phyloP scores from a whole-genome alignment of 108 stramenopile genomes.

The Ochromonas danica region DNA sequence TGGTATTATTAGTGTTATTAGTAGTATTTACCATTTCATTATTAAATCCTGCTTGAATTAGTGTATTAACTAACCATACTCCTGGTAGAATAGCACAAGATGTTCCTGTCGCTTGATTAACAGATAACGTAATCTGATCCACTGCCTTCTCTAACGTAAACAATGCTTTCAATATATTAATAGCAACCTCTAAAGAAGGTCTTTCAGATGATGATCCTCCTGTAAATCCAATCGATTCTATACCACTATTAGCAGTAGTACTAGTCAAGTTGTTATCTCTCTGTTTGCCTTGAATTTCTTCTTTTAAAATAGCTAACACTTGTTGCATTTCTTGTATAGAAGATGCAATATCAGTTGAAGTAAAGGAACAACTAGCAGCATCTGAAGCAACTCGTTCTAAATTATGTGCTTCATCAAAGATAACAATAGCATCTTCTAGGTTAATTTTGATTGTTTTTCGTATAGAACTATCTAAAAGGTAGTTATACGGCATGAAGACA shows the following conservation, averaged over 20 bases:
- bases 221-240: neutral
- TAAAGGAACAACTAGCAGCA: conserved; percentile 83
- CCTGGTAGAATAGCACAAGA: neutral
- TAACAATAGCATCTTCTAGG: conserved; percentile 80
- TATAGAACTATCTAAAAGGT: conserved; percentile 86
- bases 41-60: neutral
- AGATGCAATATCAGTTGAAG: conserved; percentile 72
- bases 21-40: neutral
- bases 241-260: neutral
- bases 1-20: no score
- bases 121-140: neutral
- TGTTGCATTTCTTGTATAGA: conserved; percentile 43
- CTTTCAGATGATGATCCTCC: neutral
- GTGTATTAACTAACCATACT: neutral
- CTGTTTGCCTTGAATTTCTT: neutral
- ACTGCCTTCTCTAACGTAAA: neutral
- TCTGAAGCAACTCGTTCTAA: conserved; percentile 91
- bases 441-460: conserved; percentile 58
- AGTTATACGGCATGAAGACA: conserved; percentile 96
- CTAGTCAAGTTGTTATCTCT: neutral
- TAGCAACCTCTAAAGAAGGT: neutral
- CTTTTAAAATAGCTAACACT: neutral
- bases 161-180: neutral
- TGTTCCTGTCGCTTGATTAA: neutral
- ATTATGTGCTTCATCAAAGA: conserved; percentile 99